These are phyloP conservation scores for Ganoderma sinense DNA, from an alignment of 1,284 basidiomycete species.

Conservation along the genomic window DNA sequence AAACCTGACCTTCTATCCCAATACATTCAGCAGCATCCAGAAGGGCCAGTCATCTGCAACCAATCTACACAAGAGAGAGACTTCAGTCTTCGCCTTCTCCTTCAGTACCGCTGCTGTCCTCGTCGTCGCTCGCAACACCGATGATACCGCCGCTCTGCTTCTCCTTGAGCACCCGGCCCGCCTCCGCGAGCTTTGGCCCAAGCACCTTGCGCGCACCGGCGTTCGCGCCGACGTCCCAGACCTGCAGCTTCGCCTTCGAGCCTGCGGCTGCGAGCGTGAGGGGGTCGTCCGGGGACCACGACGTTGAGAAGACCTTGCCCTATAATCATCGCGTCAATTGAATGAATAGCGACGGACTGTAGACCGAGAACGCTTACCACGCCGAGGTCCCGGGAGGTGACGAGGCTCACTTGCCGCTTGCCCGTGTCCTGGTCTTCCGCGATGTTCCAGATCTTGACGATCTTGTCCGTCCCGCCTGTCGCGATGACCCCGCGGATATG, in stretches of 20 bases:
- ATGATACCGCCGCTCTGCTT: conserved; percentile 74
- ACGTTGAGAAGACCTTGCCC: conserved; percentile 95
- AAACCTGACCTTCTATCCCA: neutral
- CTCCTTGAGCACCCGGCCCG: conserved; percentile 73
- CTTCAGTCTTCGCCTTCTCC: conserved; percentile 31
- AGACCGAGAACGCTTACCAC: conserved; percentile 68
- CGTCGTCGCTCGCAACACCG: conserved; percentile 73
- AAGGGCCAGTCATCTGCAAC: neutral
- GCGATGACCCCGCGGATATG: conserved; percentile 91
- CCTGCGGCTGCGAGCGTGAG: conserved; percentile 95
- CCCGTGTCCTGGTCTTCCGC: conserved; percentile 68
- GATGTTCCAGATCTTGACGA: conserved; percentile 96
- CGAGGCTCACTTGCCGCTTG: conserved; percentile 86
- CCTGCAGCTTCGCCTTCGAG: conserved; percentile 90
- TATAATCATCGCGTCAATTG: conserved; percentile 40
- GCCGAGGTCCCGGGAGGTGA: conserved; percentile 91
- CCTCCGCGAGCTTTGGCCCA: conserved; percentile 72
- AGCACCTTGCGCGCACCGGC: conserved; percentile 83
- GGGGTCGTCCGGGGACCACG: conserved; percentile 94
- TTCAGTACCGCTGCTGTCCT: conserved; percentile 65
- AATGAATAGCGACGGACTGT: neutral
- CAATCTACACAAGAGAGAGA: conserved; percentile 1
- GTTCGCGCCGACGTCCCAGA: conserved; percentile 93
- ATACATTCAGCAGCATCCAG: neutral
- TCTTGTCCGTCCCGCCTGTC: conserved; percentile 94